Percentiles rank a stretch among this genome's conserved stretches.
Evolutionary conservation across 1,284 basidiomycete genomes (phyloP).

Genomic region (Cryptococcus sp.): DNA sequence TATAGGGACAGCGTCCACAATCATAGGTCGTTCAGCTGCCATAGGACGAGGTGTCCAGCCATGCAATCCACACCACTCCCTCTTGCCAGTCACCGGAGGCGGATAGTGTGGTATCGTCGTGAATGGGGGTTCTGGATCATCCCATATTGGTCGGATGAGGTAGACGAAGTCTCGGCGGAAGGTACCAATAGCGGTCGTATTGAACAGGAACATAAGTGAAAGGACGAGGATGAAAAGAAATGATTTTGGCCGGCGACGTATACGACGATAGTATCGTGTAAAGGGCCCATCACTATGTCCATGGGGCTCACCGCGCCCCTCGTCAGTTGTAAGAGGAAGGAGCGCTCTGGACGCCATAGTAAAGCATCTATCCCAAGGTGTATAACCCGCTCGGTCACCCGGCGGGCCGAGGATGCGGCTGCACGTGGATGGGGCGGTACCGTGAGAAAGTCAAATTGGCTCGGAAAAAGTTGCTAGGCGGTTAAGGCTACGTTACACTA

Average conservation of each 20-base stretch:
- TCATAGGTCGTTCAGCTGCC: constrained; percentile 1
- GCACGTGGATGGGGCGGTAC: not conserved
- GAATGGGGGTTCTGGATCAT: constrained; percentile 14
- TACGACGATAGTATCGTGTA: not conserved
- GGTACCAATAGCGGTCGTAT: constrained; percentile 3
- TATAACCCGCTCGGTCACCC: too few relatives aligned
- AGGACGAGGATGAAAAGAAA: not conserved
- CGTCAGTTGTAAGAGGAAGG: too few relatives aligned
- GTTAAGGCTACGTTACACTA: not conserved
- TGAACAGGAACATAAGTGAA: constrained; percentile 1
- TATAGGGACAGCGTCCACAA: constrained; percentile 58
- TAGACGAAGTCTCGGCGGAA: constrained; percentile 26
- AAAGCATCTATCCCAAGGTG: too few relatives aligned
- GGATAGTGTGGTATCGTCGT: constrained; percentile 19
- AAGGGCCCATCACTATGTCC: not conserved
- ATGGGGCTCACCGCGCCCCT: too few relatives aligned
- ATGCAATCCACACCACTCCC: constrained; percentile 20
- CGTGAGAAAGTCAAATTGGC: not conserved
- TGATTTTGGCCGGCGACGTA: not conserved
- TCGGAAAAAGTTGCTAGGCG: not conserved
- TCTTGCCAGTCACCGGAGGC: constrained; percentile 1
- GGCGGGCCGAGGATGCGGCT: too few relatives aligned
- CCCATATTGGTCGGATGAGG: constrained; percentile 30
- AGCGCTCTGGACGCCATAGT: too few relatives aligned
- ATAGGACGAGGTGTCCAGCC: constrained; percentile 11